Evolutionary conservation across 352 stramenopile genomes (phyloP), one percentile per base, ranked within the genome.

Genomic region (Globisporangium megalacanthum): DNA sequence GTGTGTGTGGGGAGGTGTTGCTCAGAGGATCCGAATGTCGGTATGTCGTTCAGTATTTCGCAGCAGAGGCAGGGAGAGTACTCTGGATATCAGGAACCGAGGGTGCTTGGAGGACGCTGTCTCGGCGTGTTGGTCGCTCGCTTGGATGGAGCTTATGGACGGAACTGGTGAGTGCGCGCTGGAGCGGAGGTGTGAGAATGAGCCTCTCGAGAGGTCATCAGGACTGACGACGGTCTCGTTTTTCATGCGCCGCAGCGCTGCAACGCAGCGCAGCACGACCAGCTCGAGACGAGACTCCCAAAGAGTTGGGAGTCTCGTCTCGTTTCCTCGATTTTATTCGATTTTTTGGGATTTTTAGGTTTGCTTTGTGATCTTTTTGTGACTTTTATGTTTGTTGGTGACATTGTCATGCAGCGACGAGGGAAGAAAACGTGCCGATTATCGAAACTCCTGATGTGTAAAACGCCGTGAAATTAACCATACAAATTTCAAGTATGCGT

Each of bases 101-200:
- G 25, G 25, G 25, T 29, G 25, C 25, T 29, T 29, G 25, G 25
- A 4, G 25, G 4, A 29, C 25, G 4, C 25, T 29, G 25, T 15
- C 14, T 37, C 22, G 9, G 9, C 13, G 29, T 15, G 1, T 6
- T 48, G 42, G 42, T 17, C 4, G 45, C 6, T 19, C 5, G 41
- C 17, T 46, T n/a, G 14, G 41, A 46, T n/a, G 41, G 41, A 51
- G 46, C 46, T 51, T 13, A 29, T 29, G 25, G 25, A 29, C 4
- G 25, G 25, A 29, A 4, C 25, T 29, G 25, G 25, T 29, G 25
- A 29, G 10, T 51, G 46, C 25, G 46, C 22, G 46, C 46, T 51
- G 33, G 46, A 51, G 35, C 35, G 51, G 19, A 46, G 36, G 35
- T 56, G 25, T 39, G 36, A 17, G 17, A 56, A 56, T 56, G 51